These are phyloP conservation scores for Pezicula radicicola DNA, from an alignment of 2,329 filamentous ascomycete species.

Conservation along the genomic window DNA sequence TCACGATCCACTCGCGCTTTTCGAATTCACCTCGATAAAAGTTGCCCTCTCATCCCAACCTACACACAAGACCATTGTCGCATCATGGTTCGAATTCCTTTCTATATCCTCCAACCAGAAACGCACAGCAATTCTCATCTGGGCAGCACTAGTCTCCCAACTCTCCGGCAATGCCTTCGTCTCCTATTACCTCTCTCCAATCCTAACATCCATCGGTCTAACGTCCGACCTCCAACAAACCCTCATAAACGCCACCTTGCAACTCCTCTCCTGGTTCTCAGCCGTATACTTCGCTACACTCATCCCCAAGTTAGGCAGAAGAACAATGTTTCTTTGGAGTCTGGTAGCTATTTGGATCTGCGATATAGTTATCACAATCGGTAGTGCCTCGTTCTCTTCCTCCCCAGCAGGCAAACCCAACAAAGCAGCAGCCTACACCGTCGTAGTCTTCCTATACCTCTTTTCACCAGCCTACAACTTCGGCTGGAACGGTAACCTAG, in stretches of 20 bases:
- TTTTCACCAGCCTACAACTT: constrained; percentile 49
- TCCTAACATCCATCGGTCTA: constrained; percentile 15
- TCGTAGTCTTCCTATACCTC: constrained; percentile 45
- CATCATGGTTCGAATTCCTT: constrained; percentile 57
- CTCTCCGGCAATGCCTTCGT: constrained; percentile 16
- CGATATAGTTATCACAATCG: constrained; percentile 10
- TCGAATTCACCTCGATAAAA: constrained; percentile 31
- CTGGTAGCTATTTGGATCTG: not conserved
- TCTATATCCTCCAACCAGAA: constrained; percentile 8
- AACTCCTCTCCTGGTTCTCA: constrained; percentile 14
- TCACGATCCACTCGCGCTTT: constrained; percentile 40
- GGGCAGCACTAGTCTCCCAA: constrained; percentile 4
- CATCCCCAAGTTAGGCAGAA: not conserved
- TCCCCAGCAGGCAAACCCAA: constrained; percentile 17
- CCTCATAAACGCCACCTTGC: constrained; percentile 27
- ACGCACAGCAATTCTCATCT: constrained; percentile 11
- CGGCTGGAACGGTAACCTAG: constrained; percentile 53
- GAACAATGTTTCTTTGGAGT: constrained; percentile 1
- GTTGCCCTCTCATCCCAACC: constrained; percentile 5
- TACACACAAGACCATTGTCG: constrained; percentile 36
- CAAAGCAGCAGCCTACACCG: constrained; percentile 34
- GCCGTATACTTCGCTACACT: constrained; percentile 30
- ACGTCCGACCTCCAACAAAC: constrained; percentile 23
- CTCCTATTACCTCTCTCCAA: constrained; percentile 29
- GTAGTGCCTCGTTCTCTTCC: constrained; percentile 34